phyloP scores from a whole-genome alignment of 805 yeast genomes.

The Monosporozyma unispora region DNA sequence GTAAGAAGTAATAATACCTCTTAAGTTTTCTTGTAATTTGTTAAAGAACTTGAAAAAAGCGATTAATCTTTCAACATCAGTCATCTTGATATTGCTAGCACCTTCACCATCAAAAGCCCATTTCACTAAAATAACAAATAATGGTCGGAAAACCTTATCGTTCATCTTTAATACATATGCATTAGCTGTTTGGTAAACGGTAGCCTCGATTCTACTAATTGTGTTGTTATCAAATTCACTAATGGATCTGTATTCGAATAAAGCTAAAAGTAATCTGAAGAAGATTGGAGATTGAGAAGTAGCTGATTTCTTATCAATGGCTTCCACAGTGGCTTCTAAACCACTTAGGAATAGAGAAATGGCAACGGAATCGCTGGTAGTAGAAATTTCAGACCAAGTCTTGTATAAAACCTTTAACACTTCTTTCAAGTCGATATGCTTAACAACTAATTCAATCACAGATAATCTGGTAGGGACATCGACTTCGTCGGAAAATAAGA shows the following conservation, averaged over 20 bases:
- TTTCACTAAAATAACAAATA: constrained; percentile 74
- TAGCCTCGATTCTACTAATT: constrained; percentile 69
- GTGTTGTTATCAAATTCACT: constrained; percentile 61
- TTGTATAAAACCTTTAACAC: constrained; percentile 53
- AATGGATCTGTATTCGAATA: constrained; percentile 61
- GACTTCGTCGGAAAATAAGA: constrained; percentile 50
- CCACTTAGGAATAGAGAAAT: constrained; percentile 64
- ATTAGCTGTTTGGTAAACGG: constrained; percentile 65
- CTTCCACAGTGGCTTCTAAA: constrained; percentile 57
- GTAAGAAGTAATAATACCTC: constrained; percentile 80
- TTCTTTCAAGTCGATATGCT: constrained; percentile 56
- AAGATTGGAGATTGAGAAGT: constrained; percentile 59
- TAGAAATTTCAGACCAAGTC: constrained; percentile 45
- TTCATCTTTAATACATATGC: constrained; percentile 80
- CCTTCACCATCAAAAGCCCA: constrained; percentile 92
- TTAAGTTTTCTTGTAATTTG: constrained; percentile 73
- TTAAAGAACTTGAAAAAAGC: constrained; percentile 83
- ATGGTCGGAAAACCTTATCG: constrained; percentile 87
- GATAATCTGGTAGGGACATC: constrained; percentile 53
- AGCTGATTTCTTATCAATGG: constrained; percentile 65
- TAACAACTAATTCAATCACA: constrained; percentile 51
- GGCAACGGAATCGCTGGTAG: constrained; percentile 35
- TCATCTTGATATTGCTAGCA: constrained; percentile 35
- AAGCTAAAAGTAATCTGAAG: constrained; percentile 55
- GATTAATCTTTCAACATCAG: constrained; percentile 48